Evolutionary conservation across 2,329 filamentous ascomycete genomes (phyloP).

Genomic region (Diaporthe sp.): DNA sequence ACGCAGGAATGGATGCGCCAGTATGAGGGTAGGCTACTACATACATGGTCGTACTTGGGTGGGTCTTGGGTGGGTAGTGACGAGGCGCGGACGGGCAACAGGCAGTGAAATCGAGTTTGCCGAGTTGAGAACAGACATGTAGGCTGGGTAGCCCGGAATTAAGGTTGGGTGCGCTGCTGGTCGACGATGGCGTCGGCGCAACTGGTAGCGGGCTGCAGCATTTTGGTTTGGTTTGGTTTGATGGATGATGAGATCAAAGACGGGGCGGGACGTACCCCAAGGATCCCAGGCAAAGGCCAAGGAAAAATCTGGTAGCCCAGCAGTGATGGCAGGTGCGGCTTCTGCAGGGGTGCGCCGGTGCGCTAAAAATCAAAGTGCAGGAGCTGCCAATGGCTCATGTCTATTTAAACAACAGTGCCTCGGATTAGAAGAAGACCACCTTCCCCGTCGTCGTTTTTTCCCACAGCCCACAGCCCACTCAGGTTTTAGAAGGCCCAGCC

Average conservation of each 20-base stretch:
- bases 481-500: slow-evolving; percentile 28
- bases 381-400: slow-evolving; percentile 36
- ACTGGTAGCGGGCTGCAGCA: slow-evolving; percentile 20
- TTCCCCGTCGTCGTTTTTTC: slow-evolving; percentile 40
- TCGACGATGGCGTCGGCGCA: slow-evolving; percentile 12
- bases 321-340: slow-evolving; percentile 38
- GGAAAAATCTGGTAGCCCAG: slow-evolving; percentile 39
- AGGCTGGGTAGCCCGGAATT: background rate
- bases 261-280: slow-evolving; percentile 11
- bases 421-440: slow-evolving; percentile 40
- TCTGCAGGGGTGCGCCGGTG: slow-evolving; percentile 38
- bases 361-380: slow-evolving; percentile 36
- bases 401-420: slow-evolving; percentile 41
- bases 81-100: background rate
- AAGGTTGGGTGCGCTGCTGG: slow-evolving; percentile 11
- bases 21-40: background rate
- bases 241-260: slow-evolving; percentile 16
- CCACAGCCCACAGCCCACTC: slow-evolving; percentile 36
- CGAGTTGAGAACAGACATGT: slow-evolving; percentile 3
- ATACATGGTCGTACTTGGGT: background rate
- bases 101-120: slow-evolving; percentile 7
- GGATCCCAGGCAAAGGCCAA: slow-evolving; percentile 35
- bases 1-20: background rate
- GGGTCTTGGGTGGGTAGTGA: background rate
- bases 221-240: slow-evolving; percentile 1